Conservation (phyloP, 2,329 filamentous ascomycete genomes). For the Grosmannia huntii region DNA sequence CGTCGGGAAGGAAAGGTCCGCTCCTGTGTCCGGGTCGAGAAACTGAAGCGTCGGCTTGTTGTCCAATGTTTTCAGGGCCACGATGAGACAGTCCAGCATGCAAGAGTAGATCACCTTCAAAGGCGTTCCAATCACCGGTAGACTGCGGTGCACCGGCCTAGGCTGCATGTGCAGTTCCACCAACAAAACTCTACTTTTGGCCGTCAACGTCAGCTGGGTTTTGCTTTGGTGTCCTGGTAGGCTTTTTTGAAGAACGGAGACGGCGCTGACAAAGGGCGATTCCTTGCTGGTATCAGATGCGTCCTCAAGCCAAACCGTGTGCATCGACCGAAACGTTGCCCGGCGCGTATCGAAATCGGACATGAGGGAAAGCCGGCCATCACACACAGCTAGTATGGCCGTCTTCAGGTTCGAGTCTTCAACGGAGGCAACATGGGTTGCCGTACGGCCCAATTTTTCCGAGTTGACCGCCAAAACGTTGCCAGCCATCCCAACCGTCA, state of each 20-base stretch:
- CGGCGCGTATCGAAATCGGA: conserved; percentile 20
- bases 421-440: conserved; percentile 13
- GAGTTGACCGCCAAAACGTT: conserved; percentile 13
- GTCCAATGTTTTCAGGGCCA: conserved; percentile 30
- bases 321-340: conserved; percentile 25
- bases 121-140: conserved; percentile 35
- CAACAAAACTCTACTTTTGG: conserved; percentile 37
- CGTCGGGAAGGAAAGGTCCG: conserved; percentile 33
- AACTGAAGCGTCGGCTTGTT: conserved; percentile 39
- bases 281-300: conserved; percentile 30
- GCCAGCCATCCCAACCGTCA: conserved; percentile 16
- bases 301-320: conserved; percentile 39
- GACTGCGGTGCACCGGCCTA: conserved; percentile 35
- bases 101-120: conserved; percentile 42
- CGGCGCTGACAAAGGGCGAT: conserved; percentile 35
- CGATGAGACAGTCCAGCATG: conserved; percentile 37
- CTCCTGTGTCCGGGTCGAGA: conserved; percentile 41
- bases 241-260: conserved; percentile 27
- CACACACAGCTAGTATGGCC: conserved; percentile 34
- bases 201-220: conserved; percentile 34
- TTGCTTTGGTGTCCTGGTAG: conserved; percentile 26
- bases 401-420: conserved; percentile 7
- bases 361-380: conserved; percentile 31
- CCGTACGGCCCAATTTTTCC: conserved; percentile 15
- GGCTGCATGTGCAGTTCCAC: conserved; percentile 34